A percentile compares a stretch with the other conserved stretches of the same genome.
Conservation (phyloP, 1,139 yeast species). For the Suhomyces bolitotheri region DNA sequence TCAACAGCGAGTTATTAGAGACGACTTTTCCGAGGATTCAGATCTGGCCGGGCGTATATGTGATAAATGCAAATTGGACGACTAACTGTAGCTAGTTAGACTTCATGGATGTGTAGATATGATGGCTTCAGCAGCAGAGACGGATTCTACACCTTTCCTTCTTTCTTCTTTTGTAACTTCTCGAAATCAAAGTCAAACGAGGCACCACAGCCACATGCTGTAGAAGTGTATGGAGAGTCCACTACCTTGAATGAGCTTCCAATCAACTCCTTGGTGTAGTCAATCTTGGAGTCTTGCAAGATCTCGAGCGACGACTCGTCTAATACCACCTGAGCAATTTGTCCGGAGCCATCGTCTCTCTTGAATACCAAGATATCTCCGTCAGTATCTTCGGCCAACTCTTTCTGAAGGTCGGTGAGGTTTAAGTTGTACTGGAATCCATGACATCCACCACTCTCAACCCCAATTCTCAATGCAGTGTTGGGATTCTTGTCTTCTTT, state of each 20-base stretch:
- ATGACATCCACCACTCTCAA: conserved; percentile 98
- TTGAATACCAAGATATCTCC: conserved; percentile 57
- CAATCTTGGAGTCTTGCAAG: conserved; percentile 82
- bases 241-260: conserved; percentile 92
- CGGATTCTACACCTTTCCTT: conserved; percentile 1
- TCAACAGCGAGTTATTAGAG: too few species aligned
- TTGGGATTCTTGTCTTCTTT: conserved; percentile 58
- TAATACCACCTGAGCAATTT: conserved; percentile 61
- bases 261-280: conserved; percentile 87
- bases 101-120: too few species aligned
- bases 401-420: conserved; percentile 52
- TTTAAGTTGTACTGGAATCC: conserved; percentile 89
- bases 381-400: conserved; percentile 41
- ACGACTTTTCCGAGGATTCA: too few species aligned
- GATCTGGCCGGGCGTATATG: too few species aligned
- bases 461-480: conserved; percentile 71
- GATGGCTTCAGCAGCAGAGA: too few species aligned
- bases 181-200: conserved; percentile 86
- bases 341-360: conserved; percentile 46
- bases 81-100: too few species aligned
- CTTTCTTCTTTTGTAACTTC: conserved; percentile 36
- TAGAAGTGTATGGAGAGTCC: conserved; percentile 86
- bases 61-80: too few species aligned
- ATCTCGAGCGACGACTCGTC: conserved; percentile 83
- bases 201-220: conserved; percentile 96